Evolutionary conservation across 495 filamentous ascomycete species (phyloP).

Genomic region (Choiromyces venosus): DNA sequence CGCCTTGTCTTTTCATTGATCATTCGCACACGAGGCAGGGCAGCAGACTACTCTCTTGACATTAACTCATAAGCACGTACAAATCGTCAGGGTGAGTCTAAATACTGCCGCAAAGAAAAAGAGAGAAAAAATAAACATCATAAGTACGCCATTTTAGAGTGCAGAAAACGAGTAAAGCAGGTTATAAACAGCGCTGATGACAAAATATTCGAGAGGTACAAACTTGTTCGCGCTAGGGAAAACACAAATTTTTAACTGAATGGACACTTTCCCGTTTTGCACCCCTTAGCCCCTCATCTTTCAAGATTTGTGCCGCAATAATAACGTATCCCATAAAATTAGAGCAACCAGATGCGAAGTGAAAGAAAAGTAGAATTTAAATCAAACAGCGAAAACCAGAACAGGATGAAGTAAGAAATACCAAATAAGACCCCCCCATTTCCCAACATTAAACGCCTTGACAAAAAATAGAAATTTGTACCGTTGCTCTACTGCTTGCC

Average conservation of each 20-base stretch:
- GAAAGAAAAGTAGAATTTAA: conserved; percentile 42
- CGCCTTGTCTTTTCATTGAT: conserved; percentile 1
- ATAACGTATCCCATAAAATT: not conserved
- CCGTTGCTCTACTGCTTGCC: conserved; percentile 19
- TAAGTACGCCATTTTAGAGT: not conserved
- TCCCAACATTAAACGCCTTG: conserved; percentile 42
- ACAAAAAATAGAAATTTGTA: conserved; percentile 34
- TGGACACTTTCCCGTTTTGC: not conserved
- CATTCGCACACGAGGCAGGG: conserved; percentile 2
- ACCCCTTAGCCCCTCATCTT: not conserved
- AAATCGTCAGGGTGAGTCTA: conserved; percentile 1
- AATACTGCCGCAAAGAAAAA: not conserved
- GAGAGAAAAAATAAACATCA: not conserved
- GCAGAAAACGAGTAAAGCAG: not conserved
- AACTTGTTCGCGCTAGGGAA: not conserved
- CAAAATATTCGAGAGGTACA: not conserved
- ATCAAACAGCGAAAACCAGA: conserved; percentile 38
- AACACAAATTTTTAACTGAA: not conserved
- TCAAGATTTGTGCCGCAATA: not conserved
- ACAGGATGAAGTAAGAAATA: conserved; percentile 29
- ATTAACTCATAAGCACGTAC: conserved; percentile 1
- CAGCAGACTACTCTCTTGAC: conserved; percentile 1
- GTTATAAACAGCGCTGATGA: not conserved
- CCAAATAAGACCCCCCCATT: conserved; percentile 32
- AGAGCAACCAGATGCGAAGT: conserved; percentile 3